Percentiles rank a stretch among this genome's conserved stretches.
Evolutionary conservation across 1,139 yeast species (phyloP).

Genomic region (Arxiozyma slooffiae): DNA sequence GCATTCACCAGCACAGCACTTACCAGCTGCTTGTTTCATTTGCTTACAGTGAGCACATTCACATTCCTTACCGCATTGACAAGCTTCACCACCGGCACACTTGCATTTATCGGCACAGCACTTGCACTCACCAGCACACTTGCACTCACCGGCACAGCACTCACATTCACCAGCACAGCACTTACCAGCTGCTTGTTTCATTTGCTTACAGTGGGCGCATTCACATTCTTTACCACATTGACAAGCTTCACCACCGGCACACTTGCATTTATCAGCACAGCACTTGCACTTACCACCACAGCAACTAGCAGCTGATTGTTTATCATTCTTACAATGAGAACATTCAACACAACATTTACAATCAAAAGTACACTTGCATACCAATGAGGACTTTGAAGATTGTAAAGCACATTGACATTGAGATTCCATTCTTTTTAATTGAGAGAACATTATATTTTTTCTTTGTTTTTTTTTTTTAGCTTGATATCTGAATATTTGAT

Average conservation of each 20-base stretch:
- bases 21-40: too few relatives aligned
- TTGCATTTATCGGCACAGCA: too few relatives aligned
- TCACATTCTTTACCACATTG: not conserved
- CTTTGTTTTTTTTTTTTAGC: too few relatives aligned
- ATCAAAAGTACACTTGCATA: not conserved
- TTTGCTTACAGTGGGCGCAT: not conserved
- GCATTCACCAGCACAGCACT: too few relatives aligned
- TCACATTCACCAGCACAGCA: not conserved
- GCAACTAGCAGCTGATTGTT: too few relatives aligned
- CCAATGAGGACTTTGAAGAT: not conserved
- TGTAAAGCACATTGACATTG: slow-evolving; percentile 3
- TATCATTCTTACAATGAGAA: not conserved
- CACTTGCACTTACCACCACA: too few relatives aligned
- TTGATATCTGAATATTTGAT: too few relatives aligned
- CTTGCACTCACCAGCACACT: too few relatives aligned
- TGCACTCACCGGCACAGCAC: not conserved
- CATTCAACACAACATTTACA: too few relatives aligned
- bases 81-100: too few relatives aligned
- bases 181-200: not conserved
- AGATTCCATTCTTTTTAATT: slow-evolving; percentile 2
- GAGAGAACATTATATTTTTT: slow-evolving; percentile 3
- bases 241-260: not conserved
- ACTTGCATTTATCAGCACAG: not conserved
- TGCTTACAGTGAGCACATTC: too few relatives aligned
- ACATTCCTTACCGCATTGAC: too few relatives aligned